A percentile compares a stretch with the other conserved stretches of the same genome.
These are phyloP conservation scores for Starmerella lactis-condensi DNA, from an alignment of 805 yeast genomes.

Conservation along the genomic window DNA sequence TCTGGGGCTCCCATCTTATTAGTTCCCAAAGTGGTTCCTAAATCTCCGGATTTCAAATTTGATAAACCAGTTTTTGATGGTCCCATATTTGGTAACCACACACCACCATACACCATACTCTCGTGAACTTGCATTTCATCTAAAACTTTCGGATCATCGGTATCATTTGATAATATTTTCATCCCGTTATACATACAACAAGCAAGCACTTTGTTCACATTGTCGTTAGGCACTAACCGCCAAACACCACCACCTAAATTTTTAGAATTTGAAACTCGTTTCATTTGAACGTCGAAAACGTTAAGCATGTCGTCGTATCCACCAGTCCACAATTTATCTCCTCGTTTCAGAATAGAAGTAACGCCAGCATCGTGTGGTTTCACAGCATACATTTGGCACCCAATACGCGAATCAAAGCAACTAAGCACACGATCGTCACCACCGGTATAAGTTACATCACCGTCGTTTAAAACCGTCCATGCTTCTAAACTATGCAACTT, in stretches of 20 bases:
- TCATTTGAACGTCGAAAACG: slow-evolving; percentile 46
- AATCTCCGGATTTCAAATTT: too few species aligned
- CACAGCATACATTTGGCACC: slow-evolving; percentile 17
- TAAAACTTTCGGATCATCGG: slow-evolving; percentile 3
- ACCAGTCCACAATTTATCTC: slow-evolving; percentile 51
- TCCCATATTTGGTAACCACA: too few species aligned
- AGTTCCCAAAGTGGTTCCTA: too few species aligned
- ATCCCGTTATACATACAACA: slow-evolving; percentile 98
- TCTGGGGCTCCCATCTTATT: too few species aligned
- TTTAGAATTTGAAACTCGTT: slow-evolving; percentile 26
- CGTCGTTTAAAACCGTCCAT: slow-evolving; percentile 61
- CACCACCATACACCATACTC: slow-evolving; percentile 93
- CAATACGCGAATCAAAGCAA: slow-evolving; percentile 47
- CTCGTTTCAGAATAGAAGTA: slow-evolving; percentile 50
- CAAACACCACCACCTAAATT: slow-evolving; percentile 89
- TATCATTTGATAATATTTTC: slow-evolving; percentile 30
- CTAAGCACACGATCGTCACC: slow-evolving; percentile 72
- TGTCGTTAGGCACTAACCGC: slow-evolving; percentile 56
- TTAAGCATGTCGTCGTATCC: slow-evolving; percentile 74
- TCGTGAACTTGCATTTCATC: slow-evolving; percentile 31
- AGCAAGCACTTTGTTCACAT: slow-evolving; percentile 32
- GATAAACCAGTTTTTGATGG: too few species aligned
- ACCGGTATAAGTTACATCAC: slow-evolving; percentile 48
- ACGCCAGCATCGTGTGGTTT: slow-evolving; percentile 82
- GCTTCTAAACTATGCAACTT: slow-evolving; percentile 56